Evolutionary conservation across 1,139 yeast genomes (phyloP), one percentile per base, ranked within the genome.

Genomic region (Protomyces inouyei): DNA sequence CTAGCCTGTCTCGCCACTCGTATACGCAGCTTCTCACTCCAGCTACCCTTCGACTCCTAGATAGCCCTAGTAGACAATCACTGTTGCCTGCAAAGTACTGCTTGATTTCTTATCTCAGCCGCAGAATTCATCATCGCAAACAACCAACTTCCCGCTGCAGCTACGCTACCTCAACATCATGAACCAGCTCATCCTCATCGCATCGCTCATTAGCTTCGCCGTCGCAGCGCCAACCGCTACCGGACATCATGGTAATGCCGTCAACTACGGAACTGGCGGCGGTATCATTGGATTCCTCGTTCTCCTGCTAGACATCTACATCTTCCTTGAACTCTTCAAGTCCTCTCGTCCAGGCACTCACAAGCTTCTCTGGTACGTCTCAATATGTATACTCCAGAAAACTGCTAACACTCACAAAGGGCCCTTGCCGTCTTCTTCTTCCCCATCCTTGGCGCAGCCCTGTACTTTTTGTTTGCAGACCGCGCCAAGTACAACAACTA

Each of bases 291-390:
- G 63, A 8, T 59, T 59, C 53, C 55, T 59, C n/a, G 63, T 59
- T 40, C 51, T 59, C 43, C 53, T 59, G 40, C 52, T 59, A 25
- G 63, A 59, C 25, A 38, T 59, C 14, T 59, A 59, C 63, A 59
- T 59, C 63, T 59, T 59, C 63, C 56, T 59, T 28, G 63, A 59
- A 43, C 63, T 59, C 46, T 59, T 59, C 63, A 59, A 59, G 16
- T 59, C 63, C 12, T 59, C 63, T 14, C 63, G 63, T 4, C 63
- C 63, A 28, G 54, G 53, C 2, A 55, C 53, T 48, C 63, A 55
- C 52, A 59, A 59, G 53, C 32, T 59, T 3, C 57, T 59, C 14
- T 52, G 56, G 63, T 43, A 43, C 8, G 18, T 10, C 52, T 55
- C 16, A 25, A 25, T 38, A 14, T 2, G 3, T 14, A 43, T 38